Evolutionary conservation across 2,329 filamentous ascomycete genomes (phyloP).

Genomic region (Cylindrodendrum hubeiense): DNA sequence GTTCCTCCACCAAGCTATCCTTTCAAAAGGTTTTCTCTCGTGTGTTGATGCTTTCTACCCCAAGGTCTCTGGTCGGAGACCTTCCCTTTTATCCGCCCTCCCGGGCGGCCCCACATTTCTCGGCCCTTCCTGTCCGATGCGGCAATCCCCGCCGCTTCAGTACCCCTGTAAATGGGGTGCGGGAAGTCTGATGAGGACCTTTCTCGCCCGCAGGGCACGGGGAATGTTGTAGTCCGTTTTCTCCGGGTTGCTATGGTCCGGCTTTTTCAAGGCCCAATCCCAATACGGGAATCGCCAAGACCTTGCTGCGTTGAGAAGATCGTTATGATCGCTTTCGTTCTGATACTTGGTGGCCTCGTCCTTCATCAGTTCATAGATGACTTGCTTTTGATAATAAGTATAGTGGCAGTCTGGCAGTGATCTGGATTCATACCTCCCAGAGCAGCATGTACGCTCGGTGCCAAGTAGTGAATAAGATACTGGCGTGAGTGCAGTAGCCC

Average conservation of each 20-base stretch:
- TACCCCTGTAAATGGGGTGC: no score
- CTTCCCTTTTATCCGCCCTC: no score
- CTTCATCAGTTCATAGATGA: neutral
- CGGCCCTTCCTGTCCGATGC: no score
- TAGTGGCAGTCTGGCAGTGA: neutral
- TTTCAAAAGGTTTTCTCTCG: no score
- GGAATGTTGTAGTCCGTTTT: neutral
- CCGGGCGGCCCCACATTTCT: no score
- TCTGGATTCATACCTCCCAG: conserved; percentile 4
- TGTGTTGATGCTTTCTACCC: no score
- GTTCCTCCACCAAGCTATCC: no score
- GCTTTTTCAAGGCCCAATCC: conserved; percentile 23
- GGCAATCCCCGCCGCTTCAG: no score
- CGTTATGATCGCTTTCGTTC: neutral
- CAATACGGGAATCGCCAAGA: conserved; percentile 24
- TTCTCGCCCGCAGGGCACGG: neutral
- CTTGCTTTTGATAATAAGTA: neutral
- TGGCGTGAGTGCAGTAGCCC: conserved; percentile 20
- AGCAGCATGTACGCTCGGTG: conserved; percentile 23
- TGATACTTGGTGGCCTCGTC: neutral
- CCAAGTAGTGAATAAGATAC: conserved; percentile 15
- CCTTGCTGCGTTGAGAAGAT: neutral
- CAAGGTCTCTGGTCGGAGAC: no score
- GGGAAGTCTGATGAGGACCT: neutral
- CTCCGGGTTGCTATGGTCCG: no score